phyloP scores from a whole-genome alignment of 495 filamentous ascomycete species.

The Aspergillus saccharolyticus region DNA sequence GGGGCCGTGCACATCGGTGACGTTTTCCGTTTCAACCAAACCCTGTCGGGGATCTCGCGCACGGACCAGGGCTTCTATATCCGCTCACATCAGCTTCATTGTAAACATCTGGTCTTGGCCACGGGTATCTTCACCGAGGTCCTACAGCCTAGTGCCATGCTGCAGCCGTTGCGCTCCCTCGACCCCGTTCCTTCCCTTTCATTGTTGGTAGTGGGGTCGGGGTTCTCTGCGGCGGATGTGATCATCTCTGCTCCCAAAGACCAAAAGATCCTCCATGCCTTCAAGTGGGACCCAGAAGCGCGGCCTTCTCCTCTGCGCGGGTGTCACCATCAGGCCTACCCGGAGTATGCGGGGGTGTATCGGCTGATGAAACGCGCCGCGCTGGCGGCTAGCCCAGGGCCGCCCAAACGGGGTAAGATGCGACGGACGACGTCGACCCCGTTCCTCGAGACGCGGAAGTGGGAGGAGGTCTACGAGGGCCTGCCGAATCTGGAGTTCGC shows the following conservation, averaged over 20 bases:
- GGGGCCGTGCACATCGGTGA: slow-evolving; percentile 48
- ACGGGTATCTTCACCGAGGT: slow-evolving; percentile 58
- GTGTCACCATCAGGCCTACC: slow-evolving; percentile 62
- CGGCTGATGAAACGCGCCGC: slow-evolving; percentile 57
- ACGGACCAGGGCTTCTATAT: slow-evolving; percentile 49
- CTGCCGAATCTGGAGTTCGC: slow-evolving; percentile 52
- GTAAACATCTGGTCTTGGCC: slow-evolving; percentile 58
- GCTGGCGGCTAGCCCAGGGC: slow-evolving; percentile 17
- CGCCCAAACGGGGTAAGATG: slow-evolving; percentile 22
- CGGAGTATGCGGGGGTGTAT: slow-evolving; percentile 62
- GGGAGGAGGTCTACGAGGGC: slow-evolving; percentile 54
- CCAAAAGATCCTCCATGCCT: slow-evolving; percentile 57
- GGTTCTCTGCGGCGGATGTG: slow-evolving; percentile 60
- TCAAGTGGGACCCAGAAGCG: slow-evolving; percentile 55
- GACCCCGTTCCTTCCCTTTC: slow-evolving; percentile 26
- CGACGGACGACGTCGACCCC: slow-evolving; percentile 38
- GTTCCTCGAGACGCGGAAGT: slow-evolving; percentile 43
- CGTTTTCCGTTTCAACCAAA: slow-evolving; percentile 42
- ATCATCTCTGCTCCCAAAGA: slow-evolving; percentile 50
- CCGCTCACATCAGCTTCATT: slow-evolving; percentile 48
- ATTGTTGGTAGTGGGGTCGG: slow-evolving; percentile 57
- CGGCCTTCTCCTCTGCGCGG: slow-evolving; percentile 55
- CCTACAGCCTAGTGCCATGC: slow-evolving; percentile 47
- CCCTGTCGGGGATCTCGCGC: slow-evolving; percentile 40
- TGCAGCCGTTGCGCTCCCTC: slow-evolving; percentile 36